A percentile compares a stretch with the other conserved stretches of the same genome.
Evolutionary conservation across 108 stramenopile genomes (phyloP).

Genomic region (Nitzschia putrida): DNA sequence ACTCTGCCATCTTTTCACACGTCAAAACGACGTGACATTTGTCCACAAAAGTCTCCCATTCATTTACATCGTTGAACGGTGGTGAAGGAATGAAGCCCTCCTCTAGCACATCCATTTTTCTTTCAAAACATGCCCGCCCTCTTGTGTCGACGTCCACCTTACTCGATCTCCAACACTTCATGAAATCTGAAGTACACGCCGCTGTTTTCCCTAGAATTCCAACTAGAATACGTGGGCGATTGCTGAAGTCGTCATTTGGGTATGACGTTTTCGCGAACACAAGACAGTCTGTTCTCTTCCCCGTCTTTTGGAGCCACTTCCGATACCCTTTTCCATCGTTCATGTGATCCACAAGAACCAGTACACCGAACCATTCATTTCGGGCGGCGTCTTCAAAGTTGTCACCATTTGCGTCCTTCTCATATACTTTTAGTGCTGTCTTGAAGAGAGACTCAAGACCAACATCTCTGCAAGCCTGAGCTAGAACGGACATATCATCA

Average conservation of each 20-base stretch:
- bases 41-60: neutral
- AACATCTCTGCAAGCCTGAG: constrained; percentile 58
- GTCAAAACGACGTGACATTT: constrained; percentile 1
- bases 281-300: constrained; percentile 27
- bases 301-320: constrained; percentile 67
- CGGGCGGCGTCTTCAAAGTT: neutral
- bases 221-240: constrained; percentile 57
- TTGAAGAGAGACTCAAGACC: constrained; percentile 69
- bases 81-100: constrained; percentile 37
- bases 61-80: neutral
- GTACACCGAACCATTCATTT: constrained; percentile 41
- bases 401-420: neutral
- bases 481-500: constrained; percentile 70
- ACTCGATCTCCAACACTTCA: constrained; percentile 79
- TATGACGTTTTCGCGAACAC: constrained; percentile 40
- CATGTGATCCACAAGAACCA: constrained; percentile 83
- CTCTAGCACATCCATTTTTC: constrained; percentile 62
- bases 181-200: constrained; percentile 31
- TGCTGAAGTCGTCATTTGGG: constrained; percentile 12
- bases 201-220: constrained; percentile 47
- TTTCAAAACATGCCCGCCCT: constrained; percentile 67
- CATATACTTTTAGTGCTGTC: constrained; percentile 71
- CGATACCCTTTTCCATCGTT: constrained; percentile 68
- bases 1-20: neutral
- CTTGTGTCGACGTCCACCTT: constrained; percentile 75